Evolutionary conservation across 2,329 filamentous ascomycete genomes (phyloP).

Genomic region (Phaeoacremonium minimum): DNA sequence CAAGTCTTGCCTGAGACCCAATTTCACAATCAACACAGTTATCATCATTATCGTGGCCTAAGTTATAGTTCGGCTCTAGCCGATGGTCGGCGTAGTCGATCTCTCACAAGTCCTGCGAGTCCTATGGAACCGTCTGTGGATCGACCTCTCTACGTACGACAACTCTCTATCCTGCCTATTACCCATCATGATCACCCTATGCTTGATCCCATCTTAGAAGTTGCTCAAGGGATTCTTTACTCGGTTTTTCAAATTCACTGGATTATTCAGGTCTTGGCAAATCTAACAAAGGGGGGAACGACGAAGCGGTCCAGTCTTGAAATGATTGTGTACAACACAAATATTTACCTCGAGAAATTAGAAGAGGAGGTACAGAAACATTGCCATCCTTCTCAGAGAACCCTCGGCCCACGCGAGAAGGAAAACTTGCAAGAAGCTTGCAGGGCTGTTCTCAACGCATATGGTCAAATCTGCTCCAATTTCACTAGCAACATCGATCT

Average conservation of each 20-base stretch:
- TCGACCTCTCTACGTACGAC: conserved; percentile 58
- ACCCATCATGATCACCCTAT: conserved; percentile 57
- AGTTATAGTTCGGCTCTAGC: conserved; percentile 64
- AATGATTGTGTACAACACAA: conserved; percentile 64
- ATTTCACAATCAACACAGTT: conserved; percentile 61
- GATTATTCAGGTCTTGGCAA: conserved; percentile 62
- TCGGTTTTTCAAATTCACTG: conserved; percentile 65
- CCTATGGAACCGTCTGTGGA: conserved; percentile 54
- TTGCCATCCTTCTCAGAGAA: conserved; percentile 43
- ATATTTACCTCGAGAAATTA: conserved; percentile 60
- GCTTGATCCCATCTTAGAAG: conserved; percentile 58
- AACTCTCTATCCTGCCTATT: conserved; percentile 60
- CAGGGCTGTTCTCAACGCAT: conserved; percentile 58
- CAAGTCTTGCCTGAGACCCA: conserved; percentile 61
- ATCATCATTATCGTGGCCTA: conserved; percentile 61
- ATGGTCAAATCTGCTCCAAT: conserved; percentile 60
- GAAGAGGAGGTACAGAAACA: conserved; percentile 62
- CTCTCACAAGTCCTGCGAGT: conserved; percentile 51
- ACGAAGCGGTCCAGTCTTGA: conserved; percentile 60
- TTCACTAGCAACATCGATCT: conserved; percentile 58
- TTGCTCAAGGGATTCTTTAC: conserved; percentile 62
- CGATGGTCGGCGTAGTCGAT: conserved; percentile 25
- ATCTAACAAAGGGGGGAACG: conserved; percentile 56
- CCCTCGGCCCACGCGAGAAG: conserved; percentile 48
- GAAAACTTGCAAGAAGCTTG: conserved; percentile 62